Conservation (phyloP, 805 yeast species). For the Cyberlindnera saturnus region DNA sequence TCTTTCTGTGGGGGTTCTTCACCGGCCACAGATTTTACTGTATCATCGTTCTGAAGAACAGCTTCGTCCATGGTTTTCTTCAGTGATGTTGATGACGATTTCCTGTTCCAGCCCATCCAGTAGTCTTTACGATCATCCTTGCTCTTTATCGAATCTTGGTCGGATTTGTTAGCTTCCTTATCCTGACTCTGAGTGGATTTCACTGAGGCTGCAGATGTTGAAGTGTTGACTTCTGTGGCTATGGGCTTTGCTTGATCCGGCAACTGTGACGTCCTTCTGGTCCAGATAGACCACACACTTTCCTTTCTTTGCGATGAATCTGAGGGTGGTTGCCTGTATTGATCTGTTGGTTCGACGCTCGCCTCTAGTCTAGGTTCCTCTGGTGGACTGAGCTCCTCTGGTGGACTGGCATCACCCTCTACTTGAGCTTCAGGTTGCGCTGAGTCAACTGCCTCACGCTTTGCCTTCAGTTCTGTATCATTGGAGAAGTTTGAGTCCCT, state of each 20-base stretch:
- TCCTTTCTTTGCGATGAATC: conserved; percentile 4
- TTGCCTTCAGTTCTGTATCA: neutral
- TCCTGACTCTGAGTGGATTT: conserved; percentile 6
- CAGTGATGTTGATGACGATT: conserved; percentile 19
- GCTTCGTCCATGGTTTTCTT: conserved; percentile 14
- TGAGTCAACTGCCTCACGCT: neutral
- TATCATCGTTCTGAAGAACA: conserved; percentile 4
- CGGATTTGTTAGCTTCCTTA: neutral
- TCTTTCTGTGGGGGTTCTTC: conserved; percentile 7
- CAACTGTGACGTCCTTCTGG: conserved; percentile 3
- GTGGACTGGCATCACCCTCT: neutral
- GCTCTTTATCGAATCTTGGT: neutral
- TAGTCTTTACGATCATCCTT: conserved; percentile 1
- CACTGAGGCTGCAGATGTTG: conserved; percentile 6
- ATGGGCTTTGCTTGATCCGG: conserved; percentile 1
- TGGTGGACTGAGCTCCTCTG: neutral
- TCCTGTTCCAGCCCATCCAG: conserved; percentile 21
- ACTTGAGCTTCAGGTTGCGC: conserved; percentile 1
- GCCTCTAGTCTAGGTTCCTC: neutral
- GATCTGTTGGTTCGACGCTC: conserved; percentile 6
- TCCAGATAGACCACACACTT: conserved; percentile 12
- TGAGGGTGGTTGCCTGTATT: neutral
- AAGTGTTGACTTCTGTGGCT: neutral
- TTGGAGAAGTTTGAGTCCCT: conserved; percentile 1
- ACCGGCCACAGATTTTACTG: conserved; percentile 8